phyloP scores from a whole-genome alignment of 805 yeast species.

The Saccharomycopsis sp. region DNA sequence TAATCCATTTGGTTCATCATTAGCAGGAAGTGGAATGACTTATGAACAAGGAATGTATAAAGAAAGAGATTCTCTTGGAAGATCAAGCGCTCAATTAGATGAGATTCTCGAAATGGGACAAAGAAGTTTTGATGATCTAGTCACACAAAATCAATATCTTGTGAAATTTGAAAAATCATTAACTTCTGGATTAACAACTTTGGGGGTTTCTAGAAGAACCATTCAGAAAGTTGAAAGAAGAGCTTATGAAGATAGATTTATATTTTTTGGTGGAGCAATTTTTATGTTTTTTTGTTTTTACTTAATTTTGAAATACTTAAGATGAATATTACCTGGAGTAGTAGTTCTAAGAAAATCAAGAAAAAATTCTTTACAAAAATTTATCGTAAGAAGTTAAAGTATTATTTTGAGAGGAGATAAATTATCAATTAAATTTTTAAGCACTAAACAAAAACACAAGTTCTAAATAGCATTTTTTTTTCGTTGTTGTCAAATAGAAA shows the following conservation, averaged over 20 bases:
- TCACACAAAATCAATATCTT: conserved; percentile 72
- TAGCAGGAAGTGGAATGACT: conserved; percentile 20
- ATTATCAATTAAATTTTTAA: too few relatives aligned
- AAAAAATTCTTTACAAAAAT: too few relatives aligned
- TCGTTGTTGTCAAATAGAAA: too few relatives aligned
- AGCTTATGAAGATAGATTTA: conserved; percentile 76
- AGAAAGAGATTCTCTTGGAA: conserved; percentile 51
- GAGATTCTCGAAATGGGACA: conserved; percentile 87
- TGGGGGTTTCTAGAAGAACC: conserved; percentile 82
- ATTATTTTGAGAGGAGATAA: too few relatives aligned
- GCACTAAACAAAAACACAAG: too few relatives aligned
- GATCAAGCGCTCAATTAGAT: conserved; percentile 77
- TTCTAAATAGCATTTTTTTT: too few relatives aligned
- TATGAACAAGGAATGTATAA: conserved; percentile 57
- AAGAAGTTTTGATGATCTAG: conserved; percentile 72
- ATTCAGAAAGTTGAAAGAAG: conserved; percentile 70
- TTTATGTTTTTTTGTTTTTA: conserved; percentile 58
- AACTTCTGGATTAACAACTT: conserved; percentile 59
- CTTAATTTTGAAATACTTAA: conserved; percentile 50
- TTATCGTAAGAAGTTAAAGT: too few relatives aligned
- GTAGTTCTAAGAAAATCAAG: too few relatives aligned
- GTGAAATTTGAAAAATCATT: conserved; percentile 51
- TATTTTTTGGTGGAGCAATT: conserved; percentile 68
- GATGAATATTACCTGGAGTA: too few relatives aligned
- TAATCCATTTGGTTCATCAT: conserved; percentile 43